Evolutionary conservation across 2,329 filamentous ascomycete species (phyloP).

Genomic region (Beauveria australis): DNA sequence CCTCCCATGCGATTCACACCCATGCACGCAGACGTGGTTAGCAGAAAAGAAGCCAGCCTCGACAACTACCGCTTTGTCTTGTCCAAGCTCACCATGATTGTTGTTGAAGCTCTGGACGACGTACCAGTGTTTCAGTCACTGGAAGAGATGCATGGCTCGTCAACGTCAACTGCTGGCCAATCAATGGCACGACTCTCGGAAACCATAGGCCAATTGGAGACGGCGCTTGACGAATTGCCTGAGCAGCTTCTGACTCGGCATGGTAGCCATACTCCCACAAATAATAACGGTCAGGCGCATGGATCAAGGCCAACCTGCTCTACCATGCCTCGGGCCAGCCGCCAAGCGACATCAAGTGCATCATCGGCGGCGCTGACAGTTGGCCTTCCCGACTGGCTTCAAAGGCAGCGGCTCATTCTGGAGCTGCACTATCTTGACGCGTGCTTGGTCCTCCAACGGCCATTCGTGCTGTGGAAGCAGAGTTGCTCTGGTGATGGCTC

Average conservation of each 20-base stretch:
- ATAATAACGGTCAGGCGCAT: background rate
- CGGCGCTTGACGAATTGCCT: background rate
- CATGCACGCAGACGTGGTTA: background rate
- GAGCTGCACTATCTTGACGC: background rate
- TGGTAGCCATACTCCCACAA: background rate
- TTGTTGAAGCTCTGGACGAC: background rate
- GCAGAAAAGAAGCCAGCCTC: background rate
- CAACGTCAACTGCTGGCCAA: background rate
- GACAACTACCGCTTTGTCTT: background rate
- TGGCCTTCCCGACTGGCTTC: background rate
- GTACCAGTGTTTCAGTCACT: background rate
- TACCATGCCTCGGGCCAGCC: background rate
- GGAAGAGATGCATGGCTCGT: background rate
- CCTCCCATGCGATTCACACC: background rate
- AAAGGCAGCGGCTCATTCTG: background rate
- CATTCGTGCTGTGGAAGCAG: background rate
- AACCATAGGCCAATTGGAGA: background rate
- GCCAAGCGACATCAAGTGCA: background rate
- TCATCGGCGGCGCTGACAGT: background rate
- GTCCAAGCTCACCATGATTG: background rate
- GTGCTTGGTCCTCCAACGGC: background rate
- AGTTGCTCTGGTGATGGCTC: background rate
- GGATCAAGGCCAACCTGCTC: background rate
- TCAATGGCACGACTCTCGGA: background rate
- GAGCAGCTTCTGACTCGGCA: background rate